Percentiles rank a stretch among this genome's conserved stretches.
These are phyloP conservation scores for Candida parachauliodes DNA, from an alignment of 805 yeast genomes.

Conservation along the genomic window DNA sequence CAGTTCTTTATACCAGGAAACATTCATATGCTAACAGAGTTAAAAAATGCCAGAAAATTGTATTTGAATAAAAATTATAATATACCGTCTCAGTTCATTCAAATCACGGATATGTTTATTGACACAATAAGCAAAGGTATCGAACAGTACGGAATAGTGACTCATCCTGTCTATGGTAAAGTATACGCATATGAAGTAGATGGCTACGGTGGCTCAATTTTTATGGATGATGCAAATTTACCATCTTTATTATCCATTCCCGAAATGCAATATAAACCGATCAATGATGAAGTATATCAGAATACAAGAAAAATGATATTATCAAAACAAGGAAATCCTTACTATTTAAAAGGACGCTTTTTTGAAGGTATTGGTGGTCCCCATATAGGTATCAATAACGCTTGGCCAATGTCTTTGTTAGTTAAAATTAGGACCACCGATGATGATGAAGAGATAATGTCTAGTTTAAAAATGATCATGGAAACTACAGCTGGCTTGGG, in stretches of 20 bases:
- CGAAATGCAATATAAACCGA: conserved; percentile 61
- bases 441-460: conserved; percentile 63
- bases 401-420: conserved; percentile 90
- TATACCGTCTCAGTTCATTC: conserved; percentile 8
- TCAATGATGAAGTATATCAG: conserved; percentile 58
- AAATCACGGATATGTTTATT: conserved; percentile 34
- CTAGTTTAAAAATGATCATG: conserved; percentile 48
- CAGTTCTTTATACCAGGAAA: conserved; percentile 86
- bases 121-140: conserved; percentile 51
- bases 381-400: conserved; percentile 73
- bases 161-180: conserved; percentile 66
- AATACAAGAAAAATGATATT: conserved; percentile 78
- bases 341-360: conserved; percentile 56
- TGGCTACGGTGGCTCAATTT: conserved; percentile 69
- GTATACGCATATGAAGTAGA: conserved; percentile 89
- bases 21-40: conserved; percentile 67
- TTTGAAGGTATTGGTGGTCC: conserved; percentile 90
- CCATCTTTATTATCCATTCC: conserved; percentile 82
- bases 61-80: conserved; percentile 13
- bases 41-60: conserved; percentile 31
- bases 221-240: conserved; percentile 90
- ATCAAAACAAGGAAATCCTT: conserved; percentile 71
- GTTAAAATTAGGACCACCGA: conserved; percentile 71
- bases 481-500: conserved; percentile 71
- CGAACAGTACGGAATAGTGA: conserved; percentile 57